Evolutionary conservation across 208 protist genomes (phyloP).

Genomic region (Trypanosoma caninum): DNA sequence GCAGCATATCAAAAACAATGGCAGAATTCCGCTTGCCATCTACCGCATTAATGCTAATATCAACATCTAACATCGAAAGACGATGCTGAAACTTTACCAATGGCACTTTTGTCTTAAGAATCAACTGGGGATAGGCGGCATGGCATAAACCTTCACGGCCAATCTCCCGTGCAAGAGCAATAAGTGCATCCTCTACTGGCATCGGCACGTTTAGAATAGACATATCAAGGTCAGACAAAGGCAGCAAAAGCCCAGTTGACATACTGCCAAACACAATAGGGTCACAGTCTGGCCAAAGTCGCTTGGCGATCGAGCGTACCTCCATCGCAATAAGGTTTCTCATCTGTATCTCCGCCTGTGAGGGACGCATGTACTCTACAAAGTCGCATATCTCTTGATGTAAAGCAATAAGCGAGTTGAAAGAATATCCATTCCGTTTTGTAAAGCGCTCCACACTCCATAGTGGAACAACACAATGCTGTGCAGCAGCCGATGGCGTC

Average conservation of each 20-base stretch:
- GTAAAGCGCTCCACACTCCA: slow-evolving; percentile 32
- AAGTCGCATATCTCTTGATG: slow-evolving; percentile 86
- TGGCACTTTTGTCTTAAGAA: slow-evolving; percentile 92
- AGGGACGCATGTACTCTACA: slow-evolving; percentile 72
- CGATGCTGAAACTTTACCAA: slow-evolving; percentile 90
- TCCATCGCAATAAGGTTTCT: slow-evolving; percentile 67
- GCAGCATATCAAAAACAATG: slow-evolving; percentile 60
- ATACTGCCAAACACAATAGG: slow-evolving; percentile 86
- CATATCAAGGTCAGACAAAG: slow-evolving; percentile 83
- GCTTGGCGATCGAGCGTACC: slow-evolving; percentile 42
- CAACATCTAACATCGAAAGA: slow-evolving; percentile 74
- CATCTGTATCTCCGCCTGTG: slow-evolving; percentile 75
- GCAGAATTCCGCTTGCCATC: slow-evolving; percentile 78
- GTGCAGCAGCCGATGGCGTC: not conserved
- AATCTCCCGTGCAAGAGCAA: slow-evolving; percentile 57
- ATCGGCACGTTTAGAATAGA: slow-evolving; percentile 59
- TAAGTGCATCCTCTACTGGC: slow-evolving; percentile 58
- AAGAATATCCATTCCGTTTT: slow-evolving; percentile 41
- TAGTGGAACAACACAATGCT: slow-evolving; percentile 24
- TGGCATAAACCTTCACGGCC: slow-evolving; percentile 52
- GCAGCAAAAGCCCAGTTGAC: slow-evolving; percentile 82
- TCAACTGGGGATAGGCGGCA: slow-evolving; percentile 76
- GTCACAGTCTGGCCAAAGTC: slow-evolving; percentile 74
- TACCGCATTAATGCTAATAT: slow-evolving; percentile 87
- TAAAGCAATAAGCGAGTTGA: slow-evolving; percentile 57